phyloP scores from a whole-genome alignment of 2,329 filamentous ascomycete genomes.

The Alternaria infectoria region DNA sequence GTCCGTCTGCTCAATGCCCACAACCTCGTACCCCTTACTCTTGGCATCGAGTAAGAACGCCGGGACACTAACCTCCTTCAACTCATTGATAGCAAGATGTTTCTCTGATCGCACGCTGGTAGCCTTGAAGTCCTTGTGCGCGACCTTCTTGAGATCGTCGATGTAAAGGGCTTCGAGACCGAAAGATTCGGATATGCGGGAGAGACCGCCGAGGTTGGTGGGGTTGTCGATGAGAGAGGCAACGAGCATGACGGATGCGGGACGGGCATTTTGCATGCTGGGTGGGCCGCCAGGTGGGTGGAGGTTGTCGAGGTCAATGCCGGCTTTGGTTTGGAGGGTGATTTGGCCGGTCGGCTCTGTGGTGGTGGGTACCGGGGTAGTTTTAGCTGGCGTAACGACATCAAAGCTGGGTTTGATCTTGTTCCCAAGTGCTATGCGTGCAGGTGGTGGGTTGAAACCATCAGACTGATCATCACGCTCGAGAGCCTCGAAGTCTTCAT shows the following conservation, averaged over 20 bases:
- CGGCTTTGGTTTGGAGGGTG: slow-evolving; percentile 61
- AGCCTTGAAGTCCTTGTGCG: slow-evolving; percentile 57
- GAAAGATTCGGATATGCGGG: slow-evolving; percentile 59
- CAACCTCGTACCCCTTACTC: slow-evolving; percentile 56
- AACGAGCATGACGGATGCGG: slow-evolving; percentile 53
- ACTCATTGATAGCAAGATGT: slow-evolving; percentile 55
- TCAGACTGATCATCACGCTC: slow-evolving; percentile 31
- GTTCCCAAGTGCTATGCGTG: slow-evolving; percentile 23
- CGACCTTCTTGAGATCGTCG: slow-evolving; percentile 48
- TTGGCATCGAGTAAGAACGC: slow-evolving; percentile 51
- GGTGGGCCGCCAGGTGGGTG: slow-evolving; percentile 26
- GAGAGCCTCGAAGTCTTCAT: slow-evolving; percentile 51
- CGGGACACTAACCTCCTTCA: slow-evolving; percentile 40
- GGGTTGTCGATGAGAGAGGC: slow-evolving; percentile 59
- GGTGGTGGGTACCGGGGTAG: not conserved
- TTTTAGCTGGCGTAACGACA: not conserved
- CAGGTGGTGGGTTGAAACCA: slow-evolving; percentile 17
- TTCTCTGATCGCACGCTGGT: slow-evolving; percentile 58
- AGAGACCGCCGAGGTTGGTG: slow-evolving; percentile 59
- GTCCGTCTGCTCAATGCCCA: slow-evolving; percentile 63
- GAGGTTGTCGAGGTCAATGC: slow-evolving; percentile 48
- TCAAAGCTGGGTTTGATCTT: not conserved
- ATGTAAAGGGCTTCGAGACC: slow-evolving; percentile 56
- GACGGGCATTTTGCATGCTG: slow-evolving; percentile 25
- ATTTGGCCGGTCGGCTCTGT: slow-evolving; percentile 10